Evolutionary conservation across 2,329 filamentous ascomycete genomes (phyloP).

Genomic region (Ophiostoma himal-ulmi): DNA sequence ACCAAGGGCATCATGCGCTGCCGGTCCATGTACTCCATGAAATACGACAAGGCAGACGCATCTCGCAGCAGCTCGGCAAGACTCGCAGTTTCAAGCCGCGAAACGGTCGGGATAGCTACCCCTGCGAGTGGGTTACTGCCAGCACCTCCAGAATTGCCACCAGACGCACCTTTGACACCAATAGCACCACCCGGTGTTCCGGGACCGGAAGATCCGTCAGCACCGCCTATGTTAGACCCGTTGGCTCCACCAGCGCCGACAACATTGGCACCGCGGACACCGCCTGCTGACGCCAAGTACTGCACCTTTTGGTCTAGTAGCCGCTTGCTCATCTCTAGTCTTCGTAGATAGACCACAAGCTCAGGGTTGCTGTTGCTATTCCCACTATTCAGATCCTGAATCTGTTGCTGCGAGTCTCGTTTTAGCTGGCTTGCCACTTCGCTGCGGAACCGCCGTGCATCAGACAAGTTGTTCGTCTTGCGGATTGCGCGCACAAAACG

Average conservation of each 20-base stretch:
- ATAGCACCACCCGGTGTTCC: conserved; percentile 6
- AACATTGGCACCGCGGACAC: not conserved
- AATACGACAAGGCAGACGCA: conserved; percentile 86
- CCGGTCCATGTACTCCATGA: conserved; percentile 99
- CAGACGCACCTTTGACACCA: not conserved
- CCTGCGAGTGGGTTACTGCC: conserved; percentile 17
- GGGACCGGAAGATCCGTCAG: not conserved
- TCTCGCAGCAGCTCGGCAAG: conserved; percentile 84
- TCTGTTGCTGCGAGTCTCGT: conserved; percentile 67
- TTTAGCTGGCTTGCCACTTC: conserved; percentile 90
- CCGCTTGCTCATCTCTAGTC: conserved; percentile 85
- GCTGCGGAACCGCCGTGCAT: conserved; percentile 85
- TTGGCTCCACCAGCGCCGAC: not conserved
- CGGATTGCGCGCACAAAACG: conserved; percentile 86
- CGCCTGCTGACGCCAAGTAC: conserved; percentile 56
- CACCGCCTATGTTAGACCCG: not conserved
- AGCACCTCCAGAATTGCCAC: conserved; percentile 26
- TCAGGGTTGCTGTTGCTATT: conserved; percentile 55
- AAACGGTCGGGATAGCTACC: conserved; percentile 37
- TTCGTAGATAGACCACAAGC: conserved; percentile 69
- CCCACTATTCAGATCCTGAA: conserved; percentile 15
- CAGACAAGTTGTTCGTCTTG: conserved; percentile 83
- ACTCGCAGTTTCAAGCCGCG: conserved; percentile 66
- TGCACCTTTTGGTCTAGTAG: conserved; percentile 85
- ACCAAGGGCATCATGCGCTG: conserved; percentile 80